Base-by-base conservation (phyloP, 495 filamentous ascomycete species). In the Platismatia glauca region DNA sequence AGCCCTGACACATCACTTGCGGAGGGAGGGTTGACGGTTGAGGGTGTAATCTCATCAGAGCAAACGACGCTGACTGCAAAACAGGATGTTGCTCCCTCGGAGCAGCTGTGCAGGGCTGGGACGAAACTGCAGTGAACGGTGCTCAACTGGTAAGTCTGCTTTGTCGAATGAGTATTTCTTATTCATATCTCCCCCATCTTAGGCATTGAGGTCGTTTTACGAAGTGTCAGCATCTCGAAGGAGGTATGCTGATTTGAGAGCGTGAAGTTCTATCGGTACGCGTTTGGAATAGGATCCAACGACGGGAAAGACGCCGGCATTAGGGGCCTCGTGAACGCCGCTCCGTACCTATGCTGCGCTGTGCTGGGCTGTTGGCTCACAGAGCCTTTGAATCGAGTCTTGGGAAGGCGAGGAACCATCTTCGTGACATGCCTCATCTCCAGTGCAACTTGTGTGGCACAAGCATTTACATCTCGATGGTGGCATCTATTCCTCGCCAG, bases 51-150 rank as follows among this genome's bases (percentile, higher is more conserved):
- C 2, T 33, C 15, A 33, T 9, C 0, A 7, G 29, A 33, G 29
- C 29, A 33, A 29, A 53, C 29, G 27, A 20, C 9, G 27, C 18
- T 41, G 39, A 59, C 39, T 35, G 3, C 7, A 7, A 48, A 46
- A 15, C 8, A 33, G 34, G 34, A 44, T 64, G 65, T 73, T 80
- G 76, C 61, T 78, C 77, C 1, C 63, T 80, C 2, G 78, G 75
- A 16, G 82, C 83, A 11, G 81, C 78, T 39, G 79, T 82, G 7
- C 84, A 87, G 68, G 82, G 82, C 8, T 83, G 84, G 86, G 85
- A 90, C 65, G 87, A 93, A 70, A 90, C 88, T 0, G 88, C 89
- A 63, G 86, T 89, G 67, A 91, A 90, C 64, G 89, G 87, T 52
- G 89, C 87, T 5, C 86, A 90, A 64, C 75, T 84, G 29, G 50